Evolutionary conservation across 1,284 basidiomycete species (phyloP), one percentile per base, ranked within the genome.

Genomic region (Ceratobasidium sp.): DNA sequence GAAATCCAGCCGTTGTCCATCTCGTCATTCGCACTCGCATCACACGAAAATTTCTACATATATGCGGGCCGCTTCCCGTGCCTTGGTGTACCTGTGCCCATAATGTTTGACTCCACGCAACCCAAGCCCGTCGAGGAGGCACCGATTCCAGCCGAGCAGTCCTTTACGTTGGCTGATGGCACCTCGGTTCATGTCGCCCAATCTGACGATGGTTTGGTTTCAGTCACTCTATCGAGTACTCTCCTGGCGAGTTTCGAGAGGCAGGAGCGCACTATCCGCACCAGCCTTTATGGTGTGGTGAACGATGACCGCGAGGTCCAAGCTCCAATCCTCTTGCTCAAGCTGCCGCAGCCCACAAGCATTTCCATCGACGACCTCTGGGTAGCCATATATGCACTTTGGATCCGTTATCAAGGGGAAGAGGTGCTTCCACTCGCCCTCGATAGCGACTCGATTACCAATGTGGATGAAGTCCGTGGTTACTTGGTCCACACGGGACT

Each of bases 401-500:
- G 62, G 50, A 67, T 67, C 41, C 62, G 62, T 6, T 41, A 53
- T 21, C 30, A 53, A 21, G 26, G 55, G 21, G 62, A 67, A 67
- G 50, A 67, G 50, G 62, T 67, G 6, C 48, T 67, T 4, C 62
- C 50, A 2, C 36, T 67, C 5, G n/a, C 62, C 14, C 48, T 53
- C 36, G 50, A 53, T 32, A 41, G 48, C 1, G 48, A 28, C 36
- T 53, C 62, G 34, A 12, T 53, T 46, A 53, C 30, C 23, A 67
- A 53, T 18, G 32, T 55, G 14, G 48, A 67, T 18, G 48, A 67
- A 2, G 36, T 67, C 21, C 30, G 12, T 9, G 21, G 50, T 18
- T 67, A 67, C 36, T 67, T 67, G 50, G 55, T 26, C 9, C 62
- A 53, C 23, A 69, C 64, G 3, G 64, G 64, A n/a, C 64, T 69